These are phyloP conservation scores for Candida piceae DNA, from an alignment of 805 yeast species.

Conservation along the genomic window DNA sequence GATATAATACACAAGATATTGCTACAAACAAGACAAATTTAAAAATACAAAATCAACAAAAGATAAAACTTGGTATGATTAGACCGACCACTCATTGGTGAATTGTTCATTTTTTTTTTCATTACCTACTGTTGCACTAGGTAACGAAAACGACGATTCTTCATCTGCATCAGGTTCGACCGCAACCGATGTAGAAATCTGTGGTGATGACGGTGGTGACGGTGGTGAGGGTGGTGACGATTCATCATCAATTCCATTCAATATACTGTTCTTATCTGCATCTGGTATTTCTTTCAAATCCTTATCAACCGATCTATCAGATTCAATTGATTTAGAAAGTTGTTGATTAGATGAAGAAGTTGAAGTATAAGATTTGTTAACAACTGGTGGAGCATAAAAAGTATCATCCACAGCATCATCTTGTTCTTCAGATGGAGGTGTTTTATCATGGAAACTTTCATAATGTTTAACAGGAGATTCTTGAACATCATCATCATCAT, in stretches of 20 bases:
- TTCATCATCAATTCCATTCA: conserved; percentile 2
- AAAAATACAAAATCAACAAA: too few species aligned
- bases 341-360: not conserved
- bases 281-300: not conserved
- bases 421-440: too few species aligned
- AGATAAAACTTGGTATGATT: too few species aligned
- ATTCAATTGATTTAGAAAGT: too few species aligned
- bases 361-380: conserved; percentile 9
- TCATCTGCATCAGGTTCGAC: conserved; percentile 1
- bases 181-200: conserved; percentile 1
- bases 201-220: not conserved
- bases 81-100: conserved; percentile 3
- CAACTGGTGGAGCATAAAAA: conserved; percentile 18
- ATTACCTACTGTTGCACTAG: conserved; percentile 10
- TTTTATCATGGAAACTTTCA: too few species aligned
- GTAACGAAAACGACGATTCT: conserved; percentile 18
- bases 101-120: conserved; percentile 1
- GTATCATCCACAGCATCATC: conserved; percentile 13
- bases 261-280: not conserved
- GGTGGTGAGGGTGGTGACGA: not conserved
- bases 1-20: too few species aligned
- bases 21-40: too few species aligned
- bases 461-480: not conserved
- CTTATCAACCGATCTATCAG: too few species aligned
- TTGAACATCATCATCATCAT: not conserved